Percentiles rank a stretch among this genome's conserved stretches.
Conservation (phyloP, 1,139 yeast genomes). For the Candida gigantensis region DNA sequence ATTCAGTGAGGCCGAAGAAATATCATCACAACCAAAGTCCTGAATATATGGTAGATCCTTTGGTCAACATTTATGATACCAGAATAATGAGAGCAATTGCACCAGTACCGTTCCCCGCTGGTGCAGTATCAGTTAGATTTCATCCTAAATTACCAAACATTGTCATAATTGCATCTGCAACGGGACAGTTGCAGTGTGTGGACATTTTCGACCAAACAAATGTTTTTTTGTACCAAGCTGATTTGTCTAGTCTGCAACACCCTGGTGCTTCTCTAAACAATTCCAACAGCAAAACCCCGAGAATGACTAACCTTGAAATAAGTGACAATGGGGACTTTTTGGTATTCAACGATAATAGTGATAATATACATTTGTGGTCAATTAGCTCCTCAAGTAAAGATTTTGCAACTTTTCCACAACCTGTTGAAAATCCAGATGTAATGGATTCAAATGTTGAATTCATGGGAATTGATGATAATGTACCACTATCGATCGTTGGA, state of each 20-base stretch:
- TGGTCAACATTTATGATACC: constrained; percentile 81
- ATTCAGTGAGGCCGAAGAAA: constrained; percentile 53
- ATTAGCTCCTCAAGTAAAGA: constrained; percentile 36
- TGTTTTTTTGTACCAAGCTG: constrained; percentile 62
- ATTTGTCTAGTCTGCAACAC: constrained; percentile 43
- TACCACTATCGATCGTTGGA: constrained; percentile 73
- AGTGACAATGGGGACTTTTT: constrained; percentile 82
- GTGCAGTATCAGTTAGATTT: constrained; percentile 80
- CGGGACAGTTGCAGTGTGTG: constrained; percentile 83
- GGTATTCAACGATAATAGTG: constrained; percentile 65
- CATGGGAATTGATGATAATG: constrained; percentile 38
- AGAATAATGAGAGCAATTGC: constrained; percentile 72
- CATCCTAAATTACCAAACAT: constrained; percentile 88
- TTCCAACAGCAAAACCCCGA: constrained; percentile 19
- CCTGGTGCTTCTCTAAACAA: no score
- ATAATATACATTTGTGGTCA: constrained; percentile 77
- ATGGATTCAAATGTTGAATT: constrained; percentile 26
- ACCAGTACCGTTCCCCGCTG: constrained; percentile 87
- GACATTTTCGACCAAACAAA: constrained; percentile 79
- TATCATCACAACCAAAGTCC: constrained; percentile 18
- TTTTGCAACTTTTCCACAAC: constrained; percentile 49
- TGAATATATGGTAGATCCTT: constrained; percentile 61
- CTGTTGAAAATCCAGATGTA: constrained; percentile 52
- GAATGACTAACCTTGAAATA: constrained; percentile 59
- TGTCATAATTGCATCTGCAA: constrained; percentile 68